Base-by-base conservation (phyloP, 306 rosid species). In the Corylus heterophylla region DNA sequence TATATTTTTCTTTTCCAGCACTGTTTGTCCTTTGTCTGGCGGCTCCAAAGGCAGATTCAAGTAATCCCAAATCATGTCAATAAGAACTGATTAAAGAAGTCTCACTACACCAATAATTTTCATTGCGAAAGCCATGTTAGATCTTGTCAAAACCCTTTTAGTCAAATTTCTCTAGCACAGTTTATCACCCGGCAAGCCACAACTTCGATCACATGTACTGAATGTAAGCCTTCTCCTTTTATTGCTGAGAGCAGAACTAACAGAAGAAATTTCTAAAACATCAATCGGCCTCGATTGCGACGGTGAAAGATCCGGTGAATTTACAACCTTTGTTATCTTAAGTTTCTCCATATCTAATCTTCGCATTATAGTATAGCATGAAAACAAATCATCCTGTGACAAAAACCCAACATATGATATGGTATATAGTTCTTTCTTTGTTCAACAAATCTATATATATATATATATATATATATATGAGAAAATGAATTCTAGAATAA, bases 151-250 rank as follows among this genome's bases (percentile, higher is more conserved):
- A 45, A 45, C 54, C 4, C 71, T 75, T 69, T 72, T 61, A 48
- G 10, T 50, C 62, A 74, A 67, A 64, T 82, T 78, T 71, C 79
- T 74, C 72, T 78, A 81, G 49, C 79, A 76, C 45, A 64, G 80
- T 76, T 88, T 84, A 66, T 75, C 82, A 54, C 87, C 86, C 52
- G 61, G 74, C 25, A 56, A 68, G 49, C 68, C 79, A 49, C 16
- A 27, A 47, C 77, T 78, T 73, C 83, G 76, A 79, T 77, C 77
- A 67, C 76, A 69, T 80, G 85, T 85, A 73, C 52, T 73, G 77
- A 88, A 87, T 18, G 87, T 47, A 78, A 88, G 86, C 75, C 89
- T 82, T 80, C 89, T 89, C 86, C 91, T 91, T 84, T 91, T 90
- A 18, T 76, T 54, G 76, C 74, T 79, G 35, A 78, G 76, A 35